Evolutionary conservation across 139 green algal genomes (phyloP), one percentile per base, ranked within the genome.

Genomic region (Chlamydomonas schloesseri): DNA sequence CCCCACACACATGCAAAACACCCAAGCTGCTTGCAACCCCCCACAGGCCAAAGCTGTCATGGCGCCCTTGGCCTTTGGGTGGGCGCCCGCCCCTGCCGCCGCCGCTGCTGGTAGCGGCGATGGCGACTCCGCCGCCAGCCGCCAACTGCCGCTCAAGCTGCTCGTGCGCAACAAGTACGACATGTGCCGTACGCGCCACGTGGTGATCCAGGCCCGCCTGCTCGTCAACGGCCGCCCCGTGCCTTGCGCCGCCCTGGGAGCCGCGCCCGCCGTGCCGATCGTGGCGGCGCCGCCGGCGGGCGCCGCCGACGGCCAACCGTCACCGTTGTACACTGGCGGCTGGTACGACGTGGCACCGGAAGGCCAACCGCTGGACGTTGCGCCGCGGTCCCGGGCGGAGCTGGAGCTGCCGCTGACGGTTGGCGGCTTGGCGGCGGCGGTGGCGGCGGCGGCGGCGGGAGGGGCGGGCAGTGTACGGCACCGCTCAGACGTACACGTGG

Each of bases 201-300:
- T 98, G 55, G 47, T 29, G 46, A 83, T 97, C 24, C 71, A 89
- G 18, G 97, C 91, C 90, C 88, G 92, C 2, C 42, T 96, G 67
- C 58, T 96, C 62, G 72, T 91, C 34, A 93, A 94, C 62, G 94
- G 94, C 34, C 18, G 31, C 37, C 82, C 71, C 17, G 14, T 82
- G 36, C 31, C 34, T 24, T 31, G 46, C 33, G 53, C 47, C 29
- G 68, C 50, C 17, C 65, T 87, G 9, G 47, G 46, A 15, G 72
- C 53, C 23, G 20, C 31, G 8, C 28, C 28, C 18, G 31, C 73
- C 53, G 53, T 82, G 42, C 26, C 21, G 70, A 55, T 5, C 3
- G 28, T 55, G 28, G 15, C 24, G 10, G 65, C 42, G 47, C 9
- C 79, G 67, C 46, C 65, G 47, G 60, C 62, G 37, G 42, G 6